These are phyloP conservation scores for Pythium myriotylum DNA, from an alignment of 352 stramenopile genomes.

Conservation along the genomic window DNA sequence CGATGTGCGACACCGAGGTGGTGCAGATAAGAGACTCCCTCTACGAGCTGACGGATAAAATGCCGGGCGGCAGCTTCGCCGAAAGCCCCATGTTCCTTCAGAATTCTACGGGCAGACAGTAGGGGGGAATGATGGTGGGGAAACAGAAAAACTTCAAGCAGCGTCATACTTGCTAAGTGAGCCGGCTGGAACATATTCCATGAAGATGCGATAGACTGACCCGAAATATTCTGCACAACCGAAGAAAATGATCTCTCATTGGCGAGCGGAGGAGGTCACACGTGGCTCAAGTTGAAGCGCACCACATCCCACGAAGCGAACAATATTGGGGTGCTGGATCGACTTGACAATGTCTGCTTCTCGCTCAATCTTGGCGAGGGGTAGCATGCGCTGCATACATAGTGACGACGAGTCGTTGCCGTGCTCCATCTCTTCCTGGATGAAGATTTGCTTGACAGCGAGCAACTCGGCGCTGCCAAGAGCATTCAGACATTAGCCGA, in stretches of 20 bases:
- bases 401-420: slow-evolving; percentile 72
- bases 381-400: slow-evolving; percentile 55
- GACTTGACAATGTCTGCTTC: slow-evolving; percentile 50
- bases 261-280: too few species aligned
- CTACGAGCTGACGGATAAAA: slow-evolving; percentile 64
- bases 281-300: not conserved
- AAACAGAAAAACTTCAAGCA: not conserved
- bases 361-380: slow-evolving; percentile 57
- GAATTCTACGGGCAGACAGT: slow-evolving; percentile 50
- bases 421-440: slow-evolving; percentile 71
- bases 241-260: too few species aligned
- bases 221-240: slow-evolving; percentile 48
- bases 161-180: slow-evolving; percentile 61
- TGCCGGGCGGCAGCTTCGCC: slow-evolving; percentile 56
- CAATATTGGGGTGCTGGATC: slow-evolving; percentile 64
- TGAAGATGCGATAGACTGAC: slow-evolving; percentile 71
- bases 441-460: slow-evolving; percentile 87
- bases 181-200: slow-evolving; percentile 85
- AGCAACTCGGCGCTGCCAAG: slow-evolving; percentile 73
- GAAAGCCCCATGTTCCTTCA: slow-evolving; percentile 83
- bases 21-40: slow-evolving; percentile 77
- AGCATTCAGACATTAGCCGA: not conserved
- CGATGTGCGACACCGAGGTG: slow-evolving; percentile 71
- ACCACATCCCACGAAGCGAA: slow-evolving; percentile 65
- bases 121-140: not conserved